Conservation (phyloP, 805 yeast genomes). For the Pichia membranifaciens region DNA sequence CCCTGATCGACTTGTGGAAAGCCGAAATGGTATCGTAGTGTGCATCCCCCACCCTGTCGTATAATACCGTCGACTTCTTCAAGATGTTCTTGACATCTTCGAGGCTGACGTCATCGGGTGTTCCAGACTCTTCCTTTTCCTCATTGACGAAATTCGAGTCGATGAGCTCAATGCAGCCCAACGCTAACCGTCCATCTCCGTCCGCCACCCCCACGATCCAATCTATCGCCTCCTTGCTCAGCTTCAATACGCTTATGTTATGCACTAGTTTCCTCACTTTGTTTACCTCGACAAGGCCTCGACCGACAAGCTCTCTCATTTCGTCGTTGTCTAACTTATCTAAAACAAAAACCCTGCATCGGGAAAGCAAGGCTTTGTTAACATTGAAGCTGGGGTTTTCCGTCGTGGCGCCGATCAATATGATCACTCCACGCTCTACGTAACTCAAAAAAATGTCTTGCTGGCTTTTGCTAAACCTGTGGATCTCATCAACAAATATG, state of each 20-base stretch:
- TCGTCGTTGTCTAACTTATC: constrained; percentile 47
- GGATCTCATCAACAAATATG: constrained; percentile 88
- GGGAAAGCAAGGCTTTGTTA: constrained; percentile 72
- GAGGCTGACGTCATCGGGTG: constrained; percentile 29
- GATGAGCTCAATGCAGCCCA: constrained; percentile 71
- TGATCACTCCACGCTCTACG: constrained; percentile 77
- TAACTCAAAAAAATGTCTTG: constrained; percentile 83
- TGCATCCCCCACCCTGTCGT: constrained; percentile 83
- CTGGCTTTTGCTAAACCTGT: constrained; percentile 77
- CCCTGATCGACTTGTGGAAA: constrained; percentile 88
- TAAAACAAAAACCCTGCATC: constrained; percentile 77
- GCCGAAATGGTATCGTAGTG: constrained; percentile 97
- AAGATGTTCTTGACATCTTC: constrained; percentile 37
- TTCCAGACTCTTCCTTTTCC: not conserved
- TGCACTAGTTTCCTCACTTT: constrained; percentile 50
- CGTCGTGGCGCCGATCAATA: constrained; percentile 92
- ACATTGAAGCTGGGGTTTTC: constrained; percentile 87
- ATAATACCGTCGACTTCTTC: constrained; percentile 51
- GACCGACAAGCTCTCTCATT: constrained; percentile 43
- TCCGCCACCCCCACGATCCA: constrained; percentile 68
- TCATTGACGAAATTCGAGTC: constrained; percentile 43
- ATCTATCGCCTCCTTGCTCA: constrained; percentile 52
- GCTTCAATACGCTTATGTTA: constrained; percentile 43
- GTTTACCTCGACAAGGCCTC: constrained; percentile 57
- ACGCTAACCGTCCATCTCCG: constrained; percentile 85